Evolutionary conservation across 768 basidiomycete genomes (phyloP).

Genomic region (Clitopilus passeckerianus): DNA sequence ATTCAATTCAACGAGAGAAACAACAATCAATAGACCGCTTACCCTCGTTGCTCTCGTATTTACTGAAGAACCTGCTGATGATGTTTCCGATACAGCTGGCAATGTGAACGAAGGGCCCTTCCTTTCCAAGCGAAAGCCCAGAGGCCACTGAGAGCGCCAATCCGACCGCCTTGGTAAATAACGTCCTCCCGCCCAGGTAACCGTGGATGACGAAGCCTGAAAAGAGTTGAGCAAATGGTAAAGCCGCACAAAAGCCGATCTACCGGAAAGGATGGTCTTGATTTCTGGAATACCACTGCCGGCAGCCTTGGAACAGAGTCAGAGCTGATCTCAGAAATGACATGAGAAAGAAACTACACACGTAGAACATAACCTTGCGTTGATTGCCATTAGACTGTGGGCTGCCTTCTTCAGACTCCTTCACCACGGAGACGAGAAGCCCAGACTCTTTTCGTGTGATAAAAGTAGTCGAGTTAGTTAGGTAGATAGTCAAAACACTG

Average conservation of each 20-base stretch:
- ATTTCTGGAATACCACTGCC: constrained; percentile 97
- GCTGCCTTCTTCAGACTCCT: constrained; percentile 21
- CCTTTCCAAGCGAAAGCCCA: constrained; percentile 79
- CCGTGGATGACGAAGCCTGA: constrained; percentile 95
- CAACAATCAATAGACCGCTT: constrained; percentile 7
- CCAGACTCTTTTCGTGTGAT: constrained; percentile 85
- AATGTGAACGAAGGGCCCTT: constrained; percentile 81
- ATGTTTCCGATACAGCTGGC: constrained; percentile 93
- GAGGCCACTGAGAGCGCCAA: constrained; percentile 89
- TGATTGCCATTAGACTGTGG: constrained; percentile 14
- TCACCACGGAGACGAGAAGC: constrained; percentile 48
- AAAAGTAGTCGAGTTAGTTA: constrained; percentile 89
- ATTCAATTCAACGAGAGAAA: neutral
- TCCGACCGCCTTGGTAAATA: constrained; percentile 89
- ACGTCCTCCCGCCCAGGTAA: constrained; percentile 85
- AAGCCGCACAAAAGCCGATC: neutral
- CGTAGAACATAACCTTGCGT: constrained; percentile 81
- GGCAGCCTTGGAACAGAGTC: constrained; percentile 55
- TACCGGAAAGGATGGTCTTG: constrained; percentile 86
- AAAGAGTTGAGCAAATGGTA: constrained; percentile 3
- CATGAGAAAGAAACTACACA: constrained; percentile 28
- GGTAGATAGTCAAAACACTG: constrained; percentile 74
- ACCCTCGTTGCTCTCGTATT: constrained; percentile 98
- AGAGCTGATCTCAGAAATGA: neutral
- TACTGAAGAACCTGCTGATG: constrained; percentile 74